Conservation (phyloP, 2,329 filamentous ascomycete genomes). For the Claviceps lovelessii region DNA sequence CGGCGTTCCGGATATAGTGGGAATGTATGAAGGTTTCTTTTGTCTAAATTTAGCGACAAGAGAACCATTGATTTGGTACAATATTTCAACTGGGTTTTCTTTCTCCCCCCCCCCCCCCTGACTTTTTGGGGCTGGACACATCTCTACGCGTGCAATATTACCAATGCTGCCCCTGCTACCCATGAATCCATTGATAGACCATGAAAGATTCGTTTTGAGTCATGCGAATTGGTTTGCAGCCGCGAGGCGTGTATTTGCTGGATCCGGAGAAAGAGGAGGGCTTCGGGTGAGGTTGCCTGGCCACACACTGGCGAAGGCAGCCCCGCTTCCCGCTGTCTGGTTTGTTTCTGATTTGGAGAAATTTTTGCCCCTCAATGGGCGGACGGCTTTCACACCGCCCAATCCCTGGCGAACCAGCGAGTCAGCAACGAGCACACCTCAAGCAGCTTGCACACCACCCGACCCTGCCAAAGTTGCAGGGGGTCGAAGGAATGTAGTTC, state of each 20-base stretch:
- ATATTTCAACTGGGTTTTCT: constrained; percentile 3
- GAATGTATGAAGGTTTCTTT: constrained; percentile 21
- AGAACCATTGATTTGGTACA: constrained; percentile 12
- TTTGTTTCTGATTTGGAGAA: neutral
- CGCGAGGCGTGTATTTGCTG: neutral
- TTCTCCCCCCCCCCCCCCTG: too few relatives aligned
- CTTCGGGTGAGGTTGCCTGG: neutral
- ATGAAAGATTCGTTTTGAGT: too few relatives aligned
- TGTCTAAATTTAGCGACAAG: constrained; percentile 22
- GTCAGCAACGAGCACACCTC: neutral
- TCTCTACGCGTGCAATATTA: neutral
- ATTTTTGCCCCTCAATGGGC: constrained; percentile 6
- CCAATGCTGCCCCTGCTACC: neutral
- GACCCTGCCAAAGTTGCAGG: neutral
- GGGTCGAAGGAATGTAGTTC: too few relatives aligned
- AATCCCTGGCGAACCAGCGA: neutral
- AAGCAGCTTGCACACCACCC: neutral
- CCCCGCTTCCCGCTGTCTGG: neutral
- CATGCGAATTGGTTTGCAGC: too few relatives aligned
- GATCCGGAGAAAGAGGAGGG: neutral
- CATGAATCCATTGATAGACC: too few relatives aligned
- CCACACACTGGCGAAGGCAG: neutral
- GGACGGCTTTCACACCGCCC: constrained; percentile 5
- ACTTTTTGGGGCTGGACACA: neutral
- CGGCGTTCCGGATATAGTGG: constrained; percentile 26